phyloP scores from a whole-genome alignment of 306 rosid species.

The Arachis hypogaea region DNA sequence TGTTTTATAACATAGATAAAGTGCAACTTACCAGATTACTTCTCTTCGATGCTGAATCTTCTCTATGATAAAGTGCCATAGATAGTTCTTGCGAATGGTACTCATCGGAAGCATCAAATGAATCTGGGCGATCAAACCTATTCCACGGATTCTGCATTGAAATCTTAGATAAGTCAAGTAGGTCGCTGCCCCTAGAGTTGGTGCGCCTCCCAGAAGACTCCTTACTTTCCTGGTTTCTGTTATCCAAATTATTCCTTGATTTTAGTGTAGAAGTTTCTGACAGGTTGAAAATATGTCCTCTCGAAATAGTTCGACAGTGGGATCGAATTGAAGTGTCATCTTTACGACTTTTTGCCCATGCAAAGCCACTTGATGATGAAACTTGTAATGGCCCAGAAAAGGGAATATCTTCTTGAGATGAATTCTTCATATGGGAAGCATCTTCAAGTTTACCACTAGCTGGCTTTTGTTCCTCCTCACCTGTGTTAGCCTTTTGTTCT shows the following conservation, averaged over 20 bases:
- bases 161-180: conserved; percentile 61
- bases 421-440: conserved; percentile 72
- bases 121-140: conserved; percentile 82
- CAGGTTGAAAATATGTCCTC: conserved; percentile 65
- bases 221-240: conserved; percentile 58
- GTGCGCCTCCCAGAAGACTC: conserved; percentile 43
- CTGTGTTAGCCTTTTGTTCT: conserved; percentile 46
- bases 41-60: conserved; percentile 70
- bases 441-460: conserved; percentile 63
- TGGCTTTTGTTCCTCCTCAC: conserved; percentile 51
- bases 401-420: conserved; percentile 93
- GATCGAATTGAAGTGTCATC: conserved; percentile 65
- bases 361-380: conserved; percentile 91
- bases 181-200: conserved; percentile 57
- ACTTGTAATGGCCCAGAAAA: conserved; percentile 85
- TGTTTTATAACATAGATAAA: conserved; percentile 29
- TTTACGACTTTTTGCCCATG: conserved; percentile 85
- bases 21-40: conserved; percentile 67
- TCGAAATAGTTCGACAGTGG: conserved; percentile 68
- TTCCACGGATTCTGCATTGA: conserved; percentile 73
- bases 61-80: conserved; percentile 64
- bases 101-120: conserved; percentile 86
- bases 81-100: conserved; percentile 83
- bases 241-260: conserved; percentile 58
- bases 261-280: conserved; percentile 54